Percentiles rank a stretch among this genome's conserved stretches.
Evolutionary conservation across 1,284 basidiomycete genomes (phyloP).

Genomic region (Farysia itapuensis): DNA sequence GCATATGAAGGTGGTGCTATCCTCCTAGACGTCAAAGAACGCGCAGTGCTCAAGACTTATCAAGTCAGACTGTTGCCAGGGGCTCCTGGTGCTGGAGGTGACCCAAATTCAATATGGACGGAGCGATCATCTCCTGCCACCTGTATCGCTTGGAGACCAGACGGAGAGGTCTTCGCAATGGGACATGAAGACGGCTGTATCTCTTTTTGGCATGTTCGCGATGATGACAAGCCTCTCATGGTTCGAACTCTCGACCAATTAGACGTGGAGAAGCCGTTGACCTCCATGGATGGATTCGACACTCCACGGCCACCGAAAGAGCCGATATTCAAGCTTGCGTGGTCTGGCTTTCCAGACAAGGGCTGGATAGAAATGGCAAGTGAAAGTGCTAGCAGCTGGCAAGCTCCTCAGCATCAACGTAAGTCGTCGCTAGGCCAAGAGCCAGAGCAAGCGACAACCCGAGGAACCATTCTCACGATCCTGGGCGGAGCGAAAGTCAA

Average conservation of each 20-base stretch:
- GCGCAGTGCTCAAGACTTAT: conserved; percentile 42
- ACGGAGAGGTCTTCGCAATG: conserved; percentile 65
- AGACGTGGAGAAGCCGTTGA: conserved; percentile 48
- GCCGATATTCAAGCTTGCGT: conserved; percentile 84
- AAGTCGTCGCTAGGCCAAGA: conserved; percentile 5
- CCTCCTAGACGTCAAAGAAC: conserved; percentile 48
- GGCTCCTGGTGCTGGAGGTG: conserved; percentile 63
- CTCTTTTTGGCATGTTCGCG: conserved; percentile 81
- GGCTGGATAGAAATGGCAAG: conserved; percentile 46
- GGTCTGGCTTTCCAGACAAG: conserved; percentile 63
- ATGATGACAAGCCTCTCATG: conserved; percentile 76
- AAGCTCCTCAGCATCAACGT: conserved; percentile 13
- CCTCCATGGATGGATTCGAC: conserved; percentile 9
- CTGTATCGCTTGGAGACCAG: conserved; percentile 69
- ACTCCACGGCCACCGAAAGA: conserved; percentile 62
- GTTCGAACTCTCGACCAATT: conserved; percentile 64
- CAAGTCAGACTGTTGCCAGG: conserved; percentile 52
- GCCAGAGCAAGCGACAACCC: conserved; percentile 1
- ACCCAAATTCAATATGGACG: conserved; percentile 63
- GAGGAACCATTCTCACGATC: conserved; percentile 66
- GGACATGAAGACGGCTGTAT: conserved; percentile 85
- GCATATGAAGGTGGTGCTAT: conserved; percentile 72
- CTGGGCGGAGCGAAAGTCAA: conserved; percentile 68
- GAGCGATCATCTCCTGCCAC: conserved; percentile 75
- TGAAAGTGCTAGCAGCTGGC: conserved; percentile 32